A percentile compares a stretch with the other conserved stretches of the same genome.
Conservation (phyloP, 176 grass and related monocot genomes). For the Phragmites australis region DNA sequence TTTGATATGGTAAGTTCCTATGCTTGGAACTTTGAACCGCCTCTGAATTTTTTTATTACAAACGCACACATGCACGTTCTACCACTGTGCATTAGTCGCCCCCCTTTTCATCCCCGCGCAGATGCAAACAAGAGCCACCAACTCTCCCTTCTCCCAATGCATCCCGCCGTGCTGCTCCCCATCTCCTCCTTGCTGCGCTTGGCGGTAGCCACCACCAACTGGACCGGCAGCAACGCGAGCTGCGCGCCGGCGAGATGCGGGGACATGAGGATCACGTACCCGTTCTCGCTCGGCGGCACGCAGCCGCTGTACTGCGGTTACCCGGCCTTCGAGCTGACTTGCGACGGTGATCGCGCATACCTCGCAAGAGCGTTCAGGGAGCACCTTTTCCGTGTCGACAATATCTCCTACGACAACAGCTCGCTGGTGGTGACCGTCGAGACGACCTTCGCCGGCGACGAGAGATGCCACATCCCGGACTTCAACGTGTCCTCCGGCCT, state of each 20-base stretch:
- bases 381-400: neutral
- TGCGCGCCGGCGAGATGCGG: slow-evolving; percentile 34
- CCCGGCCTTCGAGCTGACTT: slow-evolving; percentile 35
- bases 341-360: neutral
- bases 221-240: neutral
- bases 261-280: slow-evolving; percentile 34
- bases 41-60: too few relatives aligned
- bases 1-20: slow-evolving; percentile 3
- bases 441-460: neutral
- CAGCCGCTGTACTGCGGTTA: slow-evolving; percentile 40
- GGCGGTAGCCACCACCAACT: neutral
- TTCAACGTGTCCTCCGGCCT: slow-evolving; percentile 39
- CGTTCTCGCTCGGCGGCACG: slow-evolving; percentile 43
- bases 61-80: too few relatives aligned
- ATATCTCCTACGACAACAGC: neutral
- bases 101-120: too few relatives aligned
- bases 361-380: neutral
- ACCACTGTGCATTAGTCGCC: too few relatives aligned
- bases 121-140: too few relatives aligned
- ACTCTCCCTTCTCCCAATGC: too few relatives aligned
- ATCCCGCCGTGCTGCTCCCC: too few relatives aligned
- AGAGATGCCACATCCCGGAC: neutral
- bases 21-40: neutral
- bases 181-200: neutral
- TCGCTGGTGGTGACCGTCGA: slow-evolving; percentile 19